Conservation (phyloP, 1,284 basidiomycete genomes). For the Xerocomus minutiporus region DNA sequence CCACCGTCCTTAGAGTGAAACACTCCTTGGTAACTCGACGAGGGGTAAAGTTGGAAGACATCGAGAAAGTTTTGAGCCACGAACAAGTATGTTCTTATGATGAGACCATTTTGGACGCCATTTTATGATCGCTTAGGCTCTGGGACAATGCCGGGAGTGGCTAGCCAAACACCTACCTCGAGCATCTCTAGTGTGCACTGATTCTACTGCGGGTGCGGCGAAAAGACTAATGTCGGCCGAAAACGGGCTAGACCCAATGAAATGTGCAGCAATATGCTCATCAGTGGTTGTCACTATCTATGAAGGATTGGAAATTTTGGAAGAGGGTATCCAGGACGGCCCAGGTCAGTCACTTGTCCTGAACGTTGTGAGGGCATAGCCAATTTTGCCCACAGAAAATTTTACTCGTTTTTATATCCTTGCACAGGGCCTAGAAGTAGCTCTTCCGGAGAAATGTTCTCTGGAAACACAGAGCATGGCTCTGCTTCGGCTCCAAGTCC, state of each 20-base stretch:
- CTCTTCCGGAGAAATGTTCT: conserved; percentile 20
- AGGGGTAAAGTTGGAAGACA: conserved; percentile 49
- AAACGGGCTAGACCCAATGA: conserved; percentile 34
- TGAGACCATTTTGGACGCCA: neutral
- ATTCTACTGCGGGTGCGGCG: conserved; percentile 71
- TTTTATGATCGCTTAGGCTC: conserved; percentile 44
- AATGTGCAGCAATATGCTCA: conserved; percentile 71
- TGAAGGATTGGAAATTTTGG: conserved; percentile 51
- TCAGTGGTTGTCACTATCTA: conserved; percentile 56
- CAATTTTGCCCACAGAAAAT: conserved; percentile 42
- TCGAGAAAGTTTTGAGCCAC: conserved; percentile 62
- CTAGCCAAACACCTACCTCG: conserved; percentile 49
- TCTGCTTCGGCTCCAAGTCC: conserved; percentile 36
- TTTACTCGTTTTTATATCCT: conserved; percentile 62
- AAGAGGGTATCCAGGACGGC: conserved; percentile 59
- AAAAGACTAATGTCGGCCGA: conserved; percentile 38
- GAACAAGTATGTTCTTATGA: conserved; percentile 54
- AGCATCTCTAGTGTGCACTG: conserved; percentile 47
- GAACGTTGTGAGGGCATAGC: neutral
- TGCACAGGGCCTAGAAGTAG: conserved; percentile 32
- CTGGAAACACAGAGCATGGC: conserved; percentile 30
- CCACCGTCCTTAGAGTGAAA: conserved; percentile 54
- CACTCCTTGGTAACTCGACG: conserved; percentile 61
- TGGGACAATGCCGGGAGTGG: conserved; percentile 71
- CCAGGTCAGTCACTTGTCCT: conserved; percentile 36